These are phyloP conservation scores for Wallemia hederae DNA, from an alignment of 1,284 basidiomycete genomes.

Conservation along the genomic window DNA sequence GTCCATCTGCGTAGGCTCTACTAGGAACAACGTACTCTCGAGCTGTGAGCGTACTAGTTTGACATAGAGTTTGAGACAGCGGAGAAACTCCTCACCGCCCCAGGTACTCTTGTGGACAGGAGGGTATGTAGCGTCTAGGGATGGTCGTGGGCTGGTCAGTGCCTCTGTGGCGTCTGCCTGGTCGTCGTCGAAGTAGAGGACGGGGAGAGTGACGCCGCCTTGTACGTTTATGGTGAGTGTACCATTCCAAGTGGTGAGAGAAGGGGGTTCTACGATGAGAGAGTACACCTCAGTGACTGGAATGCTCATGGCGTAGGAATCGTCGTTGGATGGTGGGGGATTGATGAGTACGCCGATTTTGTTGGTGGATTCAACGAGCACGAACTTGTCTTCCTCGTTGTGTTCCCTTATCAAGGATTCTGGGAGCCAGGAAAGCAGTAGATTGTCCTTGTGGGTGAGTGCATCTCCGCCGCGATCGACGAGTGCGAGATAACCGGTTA, in stretches of 20 bases:
- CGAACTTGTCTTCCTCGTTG: constrained; percentile 55
- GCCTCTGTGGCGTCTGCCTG: constrained; percentile 37
- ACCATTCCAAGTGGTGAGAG: constrained; percentile 57
- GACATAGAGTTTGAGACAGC: constrained; percentile 35
- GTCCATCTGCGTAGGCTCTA: constrained; percentile 70
- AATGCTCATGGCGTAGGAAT: constrained; percentile 82
- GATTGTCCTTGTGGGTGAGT: background rate
- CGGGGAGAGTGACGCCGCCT: constrained; percentile 64
- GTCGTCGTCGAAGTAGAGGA: constrained; percentile 84
- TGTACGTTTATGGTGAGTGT: constrained; percentile 44
- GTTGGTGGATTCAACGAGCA: constrained; percentile 34
- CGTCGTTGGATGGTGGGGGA: constrained; percentile 38
- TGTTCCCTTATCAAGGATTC: constrained; percentile 41
- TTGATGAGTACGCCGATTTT: constrained; percentile 47
- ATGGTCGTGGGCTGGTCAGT: background rate
- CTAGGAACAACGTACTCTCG: constrained; percentile 53
- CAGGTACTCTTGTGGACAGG: constrained; percentile 12
- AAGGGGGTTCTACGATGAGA: constrained; percentile 52
- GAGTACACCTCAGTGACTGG: constrained; percentile 71
- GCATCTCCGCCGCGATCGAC: background rate
- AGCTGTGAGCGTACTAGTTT: constrained; percentile 46
- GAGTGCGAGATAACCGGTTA: background rate
- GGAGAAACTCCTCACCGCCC: constrained; percentile 34
- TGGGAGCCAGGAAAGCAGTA: constrained; percentile 51
- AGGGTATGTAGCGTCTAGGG: constrained; percentile 5